These are phyloP conservation scores for Mixia osmundae DNA, from an alignment of 1,284 basidiomycete species.

Conservation along the genomic window DNA sequence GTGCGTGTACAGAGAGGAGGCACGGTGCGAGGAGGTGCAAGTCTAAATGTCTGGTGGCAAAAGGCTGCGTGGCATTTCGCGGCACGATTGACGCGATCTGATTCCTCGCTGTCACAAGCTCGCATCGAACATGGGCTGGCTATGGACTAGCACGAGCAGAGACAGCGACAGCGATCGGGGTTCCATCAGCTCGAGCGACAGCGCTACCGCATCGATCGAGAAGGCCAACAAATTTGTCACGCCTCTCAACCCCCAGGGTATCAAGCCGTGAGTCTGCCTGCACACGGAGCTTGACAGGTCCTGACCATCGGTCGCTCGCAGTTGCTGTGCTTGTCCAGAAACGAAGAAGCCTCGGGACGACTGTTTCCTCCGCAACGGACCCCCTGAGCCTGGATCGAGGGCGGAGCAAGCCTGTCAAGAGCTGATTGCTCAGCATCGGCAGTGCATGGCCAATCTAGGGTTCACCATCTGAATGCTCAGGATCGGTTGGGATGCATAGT, in stretches of 20 bases:
- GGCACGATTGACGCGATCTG: no score
- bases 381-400: conserved; percentile 31
- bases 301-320: conserved; percentile 7
- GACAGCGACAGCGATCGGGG: no score
- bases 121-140: no score
- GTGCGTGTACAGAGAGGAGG: no score
- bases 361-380: conserved; percentile 53
- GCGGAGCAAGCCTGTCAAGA: conserved; percentile 56
- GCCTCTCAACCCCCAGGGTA: conserved; percentile 46
- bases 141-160: no score
- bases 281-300: conserved; percentile 1
- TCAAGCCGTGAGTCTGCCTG: conserved; percentile 51
- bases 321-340: conserved; percentile 82
- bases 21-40: no score
- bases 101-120: no score
- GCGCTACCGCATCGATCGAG: no score
- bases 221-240: conserved; percentile 7
- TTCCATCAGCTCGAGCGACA: no score
- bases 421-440: conserved; percentile 51
- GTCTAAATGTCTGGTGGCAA: no score
- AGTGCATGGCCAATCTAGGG: conserved; percentile 54
- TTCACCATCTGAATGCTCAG: conserved; percentile 22
- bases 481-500: no score
- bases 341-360: conserved; percentile 78
- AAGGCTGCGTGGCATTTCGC: no score